A percentile compares a stretch with the other conserved stretches of the same genome.
phyloP scores from a whole-genome alignment of 2,329 filamentous ascomycete species.

The Exophiala sp. region DNA sequence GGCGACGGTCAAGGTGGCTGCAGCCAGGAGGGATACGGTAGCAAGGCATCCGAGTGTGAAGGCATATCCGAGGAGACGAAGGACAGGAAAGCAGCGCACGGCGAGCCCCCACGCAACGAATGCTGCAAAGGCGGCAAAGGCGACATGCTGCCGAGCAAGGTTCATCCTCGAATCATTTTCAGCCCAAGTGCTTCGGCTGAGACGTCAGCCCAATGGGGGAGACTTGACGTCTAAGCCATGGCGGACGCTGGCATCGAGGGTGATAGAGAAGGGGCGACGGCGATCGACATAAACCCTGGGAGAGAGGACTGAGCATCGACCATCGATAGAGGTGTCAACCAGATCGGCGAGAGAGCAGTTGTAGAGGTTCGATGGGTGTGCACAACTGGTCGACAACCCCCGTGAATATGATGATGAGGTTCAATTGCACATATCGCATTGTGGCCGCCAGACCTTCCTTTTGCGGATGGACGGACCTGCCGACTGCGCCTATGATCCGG shows the following conservation, averaged over 20 bases:
- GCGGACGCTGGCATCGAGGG: neutral
- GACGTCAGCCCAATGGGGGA: constrained; percentile 13
- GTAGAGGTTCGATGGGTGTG: no score
- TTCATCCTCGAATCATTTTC: constrained; percentile 35
- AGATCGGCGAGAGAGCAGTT: no score
- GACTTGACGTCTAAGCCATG: constrained; percentile 13
- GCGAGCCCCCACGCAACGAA: constrained; percentile 83
- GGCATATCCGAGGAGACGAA: constrained; percentile 81
- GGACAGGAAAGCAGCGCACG: constrained; percentile 71
- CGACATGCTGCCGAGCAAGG: constrained; percentile 41
- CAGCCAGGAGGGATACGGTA: constrained; percentile 53
- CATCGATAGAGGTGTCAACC: neutral
- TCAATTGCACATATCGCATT: no score
- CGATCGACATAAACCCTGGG: neutral
- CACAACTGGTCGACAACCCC: no score
- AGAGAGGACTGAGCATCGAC: neutral
- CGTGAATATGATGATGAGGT: no score
- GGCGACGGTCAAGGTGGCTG: constrained; percentile 45
- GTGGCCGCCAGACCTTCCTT: neutral
- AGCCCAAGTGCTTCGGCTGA: constrained; percentile 6
- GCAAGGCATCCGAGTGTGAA: constrained; percentile 63
- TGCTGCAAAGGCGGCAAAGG: constrained; percentile 38
- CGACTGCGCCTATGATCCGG: neutral
- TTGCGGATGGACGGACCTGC: neutral
- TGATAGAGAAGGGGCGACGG: neutral